These are phyloP conservation scores for Thraustochytrium sp. DNA, from an alignment of 352 stramenopile genomes.

Conservation along the genomic window DNA sequence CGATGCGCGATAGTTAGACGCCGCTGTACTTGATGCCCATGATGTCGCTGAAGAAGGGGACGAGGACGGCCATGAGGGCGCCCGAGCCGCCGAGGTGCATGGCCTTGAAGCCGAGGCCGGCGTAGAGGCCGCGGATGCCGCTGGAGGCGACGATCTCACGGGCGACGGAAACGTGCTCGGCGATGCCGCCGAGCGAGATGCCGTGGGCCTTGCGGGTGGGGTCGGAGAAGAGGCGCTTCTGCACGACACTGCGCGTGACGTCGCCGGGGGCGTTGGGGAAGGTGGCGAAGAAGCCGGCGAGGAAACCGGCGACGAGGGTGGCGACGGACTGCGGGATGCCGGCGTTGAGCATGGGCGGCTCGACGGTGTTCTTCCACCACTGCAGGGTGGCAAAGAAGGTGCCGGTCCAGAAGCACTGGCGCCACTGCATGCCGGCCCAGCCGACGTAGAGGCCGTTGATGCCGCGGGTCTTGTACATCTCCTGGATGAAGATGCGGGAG, in stretches of 20 bases:
- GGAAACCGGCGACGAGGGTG: slow-evolving; percentile 48
- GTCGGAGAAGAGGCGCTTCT: slow-evolving; percentile 49
- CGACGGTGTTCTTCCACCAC: slow-evolving; percentile 46
- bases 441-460: neutral
- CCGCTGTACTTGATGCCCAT: slow-evolving; percentile 38
- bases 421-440: slow-evolving; percentile 50
- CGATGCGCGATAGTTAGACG: neutral
- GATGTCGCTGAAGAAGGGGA: slow-evolving; percentile 49
- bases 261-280: slow-evolving; percentile 51
- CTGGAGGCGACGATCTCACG: slow-evolving; percentile 47
- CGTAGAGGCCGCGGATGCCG: slow-evolving; percentile 49
- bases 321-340: slow-evolving; percentile 15
- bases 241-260: slow-evolving; percentile 48
- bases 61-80: slow-evolving; percentile 53
- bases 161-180: slow-evolving; percentile 44
- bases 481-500: slow-evolving; percentile 44
- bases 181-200: slow-evolving; percentile 17
- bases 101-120: slow-evolving; percentile 52
- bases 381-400: slow-evolving; percentile 51
- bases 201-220: slow-evolving; percentile 30
- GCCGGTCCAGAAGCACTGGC: slow-evolving; percentile 49
- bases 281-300: slow-evolving; percentile 52
- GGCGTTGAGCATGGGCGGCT: slow-evolving; percentile 30
- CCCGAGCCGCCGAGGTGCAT: slow-evolving; percentile 50
- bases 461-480: slow-evolving; percentile 29